Conservation (phyloP, 495 filamentous ascomycete species). For the Staphylotrichum tortipilum region DNA sequence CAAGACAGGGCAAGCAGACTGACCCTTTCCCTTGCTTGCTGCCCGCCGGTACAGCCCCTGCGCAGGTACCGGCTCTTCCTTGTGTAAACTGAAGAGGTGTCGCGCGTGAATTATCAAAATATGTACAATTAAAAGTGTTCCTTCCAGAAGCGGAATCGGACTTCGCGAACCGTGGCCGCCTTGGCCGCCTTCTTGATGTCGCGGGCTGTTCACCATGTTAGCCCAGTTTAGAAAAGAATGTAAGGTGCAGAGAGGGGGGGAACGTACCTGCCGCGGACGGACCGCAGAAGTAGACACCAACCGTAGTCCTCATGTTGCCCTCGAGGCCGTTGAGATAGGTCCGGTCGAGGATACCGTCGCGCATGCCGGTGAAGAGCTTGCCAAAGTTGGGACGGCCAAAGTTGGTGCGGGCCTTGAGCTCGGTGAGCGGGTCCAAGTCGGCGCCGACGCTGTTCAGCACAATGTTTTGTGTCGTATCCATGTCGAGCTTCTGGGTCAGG, state of each 20-base stretch:
- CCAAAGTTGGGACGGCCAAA: slow-evolving; percentile 91
- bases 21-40: too few species aligned
- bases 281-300: slow-evolving; percentile 98
- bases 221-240: neutral
- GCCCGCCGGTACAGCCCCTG: too few species aligned
- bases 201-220: slow-evolving; percentile 52
- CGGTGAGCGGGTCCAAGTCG: slow-evolving; percentile 81
- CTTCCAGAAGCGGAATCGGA: slow-evolving; percentile 98
- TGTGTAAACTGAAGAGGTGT: neutral
- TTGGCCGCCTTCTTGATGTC: slow-evolving; percentile 78
- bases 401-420: slow-evolving; percentile 81
- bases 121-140: slow-evolving; percentile 59
- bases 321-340: slow-evolving; percentile 79
- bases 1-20: too few species aligned
- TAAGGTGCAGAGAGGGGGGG: neutral
- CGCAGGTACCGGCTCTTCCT: too few species aligned
- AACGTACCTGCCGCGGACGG: slow-evolving; percentile 42
- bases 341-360: slow-evolving; percentile 74
- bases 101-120: neutral
- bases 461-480: slow-evolving; percentile 90
- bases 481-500: slow-evolving; percentile 85
- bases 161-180: slow-evolving; percentile 58
- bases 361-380: slow-evolving; percentile 74
- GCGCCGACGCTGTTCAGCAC: slow-evolving; percentile 89
- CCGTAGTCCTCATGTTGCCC: slow-evolving; percentile 62